Evolutionary conservation across 345 rosid genomes (phyloP).

Genomic region (Arabis hirsuta): DNA sequence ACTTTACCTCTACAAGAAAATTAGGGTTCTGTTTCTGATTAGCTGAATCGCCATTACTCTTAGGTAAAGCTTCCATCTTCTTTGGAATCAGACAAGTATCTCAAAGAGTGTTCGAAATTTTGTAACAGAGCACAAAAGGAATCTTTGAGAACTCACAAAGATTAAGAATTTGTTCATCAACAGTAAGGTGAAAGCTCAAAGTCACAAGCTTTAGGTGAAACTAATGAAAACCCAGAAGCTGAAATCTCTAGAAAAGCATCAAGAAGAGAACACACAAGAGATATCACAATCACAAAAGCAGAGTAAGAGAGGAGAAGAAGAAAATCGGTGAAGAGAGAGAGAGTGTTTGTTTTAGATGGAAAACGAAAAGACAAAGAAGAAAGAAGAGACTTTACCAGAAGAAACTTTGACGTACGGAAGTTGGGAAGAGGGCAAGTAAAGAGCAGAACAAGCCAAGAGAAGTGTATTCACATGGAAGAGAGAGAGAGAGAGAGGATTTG

Average conservation of each 20-base stretch:
- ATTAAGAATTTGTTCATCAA: conserved; percentile 18
- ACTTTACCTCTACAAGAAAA: conserved; percentile 61
- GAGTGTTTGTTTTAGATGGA: conserved; percentile 17
- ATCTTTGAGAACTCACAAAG: conserved; percentile 10
- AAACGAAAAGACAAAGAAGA: conserved; percentile 28
- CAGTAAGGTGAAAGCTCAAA: conserved; percentile 3
- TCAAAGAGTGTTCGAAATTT: conserved; percentile 13
- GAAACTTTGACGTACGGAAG: conserved; percentile 42
- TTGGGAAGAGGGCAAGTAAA: conserved; percentile 35
- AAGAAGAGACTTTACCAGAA: conserved; percentile 40
- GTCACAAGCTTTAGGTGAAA: conserved; percentile 24
- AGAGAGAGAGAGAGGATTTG: conserved; percentile 25
- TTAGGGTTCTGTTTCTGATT: conserved; percentile 53
- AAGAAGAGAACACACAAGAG: conserved; percentile 32
- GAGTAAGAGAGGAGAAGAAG: conserved; percentile 27
- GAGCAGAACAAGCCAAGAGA: conserved; percentile 44
- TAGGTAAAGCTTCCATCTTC: conserved; percentile 35
- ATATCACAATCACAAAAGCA: conserved; percentile 34
- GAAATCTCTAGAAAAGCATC: neutral
- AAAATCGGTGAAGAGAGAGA: conserved; percentile 29
- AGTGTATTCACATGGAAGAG: conserved; percentile 42
- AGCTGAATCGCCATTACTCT: conserved; percentile 34
- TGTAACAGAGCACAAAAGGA: conserved; percentile 22
- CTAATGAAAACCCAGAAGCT: conserved; percentile 31
- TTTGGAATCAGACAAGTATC: conserved; percentile 4